Percentiles rank a stretch among this genome's conserved stretches.
Evolutionary conservation across 2,329 filamentous ascomycete species (phyloP).

Genomic region (Aureobasidium sp.): DNA sequence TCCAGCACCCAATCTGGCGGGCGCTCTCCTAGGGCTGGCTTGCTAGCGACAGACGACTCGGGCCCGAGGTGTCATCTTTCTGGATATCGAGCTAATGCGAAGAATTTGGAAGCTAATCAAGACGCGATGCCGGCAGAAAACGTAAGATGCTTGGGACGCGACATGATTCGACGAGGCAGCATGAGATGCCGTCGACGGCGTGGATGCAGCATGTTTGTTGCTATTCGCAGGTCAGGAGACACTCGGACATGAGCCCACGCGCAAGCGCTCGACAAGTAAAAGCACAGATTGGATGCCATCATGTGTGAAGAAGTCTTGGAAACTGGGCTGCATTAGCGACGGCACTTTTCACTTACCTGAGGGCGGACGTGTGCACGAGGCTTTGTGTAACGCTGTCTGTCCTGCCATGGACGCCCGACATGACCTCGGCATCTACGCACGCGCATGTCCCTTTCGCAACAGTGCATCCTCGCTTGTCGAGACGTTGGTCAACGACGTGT

Average conservation of each 20-base stretch:
- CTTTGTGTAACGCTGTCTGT: neutral
- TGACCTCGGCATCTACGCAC: neutral
- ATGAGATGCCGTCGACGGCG: neutral
- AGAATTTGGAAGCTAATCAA: neutral
- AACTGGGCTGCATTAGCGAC: constrained; percentile 10
- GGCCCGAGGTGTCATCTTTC: neutral
- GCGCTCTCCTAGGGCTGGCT: neutral
- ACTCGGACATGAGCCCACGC: neutral
- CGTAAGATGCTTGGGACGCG: constrained; percentile 4
- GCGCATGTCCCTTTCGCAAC: neutral
- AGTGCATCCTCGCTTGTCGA: neutral
- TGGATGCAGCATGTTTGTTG: neutral
- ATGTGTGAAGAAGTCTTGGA: neutral
- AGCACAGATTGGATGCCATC: neutral
- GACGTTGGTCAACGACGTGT: neutral
- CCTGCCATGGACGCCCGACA: neutral
- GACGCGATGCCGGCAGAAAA: neutral
- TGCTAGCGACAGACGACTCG: neutral
- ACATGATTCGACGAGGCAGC: neutral
- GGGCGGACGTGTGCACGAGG: neutral
- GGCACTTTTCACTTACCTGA: neutral
- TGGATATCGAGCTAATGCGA: neutral
- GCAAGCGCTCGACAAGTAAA: neutral
- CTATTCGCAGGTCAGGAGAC: constrained; percentile 4
- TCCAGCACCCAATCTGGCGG: constrained; percentile 4